phyloP scores from a whole-genome alignment of 371 early-diverging fungal genomes.

The Catenaria anguillulae region DNA sequence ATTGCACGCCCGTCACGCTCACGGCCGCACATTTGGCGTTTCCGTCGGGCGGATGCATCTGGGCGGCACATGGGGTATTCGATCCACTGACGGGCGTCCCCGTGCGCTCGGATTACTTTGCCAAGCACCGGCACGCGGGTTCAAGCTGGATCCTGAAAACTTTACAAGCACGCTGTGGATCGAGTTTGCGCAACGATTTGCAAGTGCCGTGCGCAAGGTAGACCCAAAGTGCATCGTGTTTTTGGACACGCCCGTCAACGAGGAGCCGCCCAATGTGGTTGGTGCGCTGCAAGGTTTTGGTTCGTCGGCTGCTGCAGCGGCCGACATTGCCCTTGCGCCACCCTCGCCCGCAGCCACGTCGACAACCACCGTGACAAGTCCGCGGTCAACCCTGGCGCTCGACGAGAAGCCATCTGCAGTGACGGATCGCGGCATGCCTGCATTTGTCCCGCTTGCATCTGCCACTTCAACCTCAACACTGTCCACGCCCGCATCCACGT shows the following conservation, averaged over 20 bases:
- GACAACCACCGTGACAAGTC: too few species aligned
- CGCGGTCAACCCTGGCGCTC: too few species aligned
- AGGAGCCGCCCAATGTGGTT: slow-evolving; percentile 30
- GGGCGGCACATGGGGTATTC: slow-evolving; percentile 55
- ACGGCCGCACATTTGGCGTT: not conserved
- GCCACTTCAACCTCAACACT: too few species aligned
- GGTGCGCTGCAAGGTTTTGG: too few species aligned
- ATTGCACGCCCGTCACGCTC: slow-evolving; percentile 13
- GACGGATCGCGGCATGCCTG: too few species aligned
- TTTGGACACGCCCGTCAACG: slow-evolving; percentile 48
- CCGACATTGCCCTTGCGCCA: too few species aligned
- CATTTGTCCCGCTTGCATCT: too few species aligned
- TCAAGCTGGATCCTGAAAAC: slow-evolving; percentile 13
- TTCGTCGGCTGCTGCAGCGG: too few species aligned
- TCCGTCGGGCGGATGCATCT: slow-evolving; percentile 38
- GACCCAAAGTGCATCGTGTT: slow-evolving; percentile 41
- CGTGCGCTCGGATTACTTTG: slow-evolving; percentile 39
- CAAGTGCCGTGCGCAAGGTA: slow-evolving; percentile 25
- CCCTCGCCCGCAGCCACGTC: too few species aligned
- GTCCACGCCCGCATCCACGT: too few species aligned
- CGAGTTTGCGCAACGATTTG: slow-evolving; percentile 32
- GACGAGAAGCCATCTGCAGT: too few species aligned
- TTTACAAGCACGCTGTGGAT: slow-evolving; percentile 36
- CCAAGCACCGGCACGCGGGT: slow-evolving; percentile 24
- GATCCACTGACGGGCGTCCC: slow-evolving; percentile 16